These are phyloP conservation scores for Amaranthus tricolor DNA, from an alignment of 179 eudicot species.

Conservation along the genomic window DNA sequence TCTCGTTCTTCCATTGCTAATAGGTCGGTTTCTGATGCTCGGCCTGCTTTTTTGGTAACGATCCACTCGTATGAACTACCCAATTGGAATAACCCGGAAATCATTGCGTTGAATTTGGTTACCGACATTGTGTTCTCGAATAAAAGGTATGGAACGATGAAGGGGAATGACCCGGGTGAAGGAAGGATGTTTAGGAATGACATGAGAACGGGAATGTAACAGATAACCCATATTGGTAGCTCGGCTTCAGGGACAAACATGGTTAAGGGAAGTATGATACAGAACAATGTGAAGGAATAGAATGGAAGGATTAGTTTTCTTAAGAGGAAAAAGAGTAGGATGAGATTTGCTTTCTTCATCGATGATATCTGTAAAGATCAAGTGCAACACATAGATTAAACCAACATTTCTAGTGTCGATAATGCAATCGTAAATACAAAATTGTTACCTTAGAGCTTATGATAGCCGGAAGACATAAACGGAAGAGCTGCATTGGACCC, in stretches of 20 bases:
- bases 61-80: conserved; percentile 90
- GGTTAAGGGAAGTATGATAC: conserved; percentile 84
- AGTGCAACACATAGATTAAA: conserved; percentile 6
- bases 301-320: conserved; percentile 90
- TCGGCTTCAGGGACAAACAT: conserved; percentile 94
- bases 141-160: conserved; percentile 82
- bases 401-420: neutral
- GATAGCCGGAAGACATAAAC: conserved; percentile 58
- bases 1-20: conserved; percentile 55
- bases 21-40: conserved; percentile 77
- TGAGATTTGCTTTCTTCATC: conserved; percentile 72
- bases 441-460: conserved; percentile 49
- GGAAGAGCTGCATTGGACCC: conserved; percentile 79
- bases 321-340: conserved; percentile 77
- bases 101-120: conserved; percentile 90
- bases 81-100: conserved; percentile 74
- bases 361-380: conserved; percentile 57
- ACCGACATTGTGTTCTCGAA: conserved; percentile 97
- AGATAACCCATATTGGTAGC: conserved; percentile 87
- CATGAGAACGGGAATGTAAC: conserved; percentile 78
- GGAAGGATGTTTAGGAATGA: conserved; percentile 84
- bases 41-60: conserved; percentile 81
- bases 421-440: neutral
- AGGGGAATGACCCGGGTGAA: conserved; percentile 79
- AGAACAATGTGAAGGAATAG: conserved; percentile 93